phyloP scores from a whole-genome alignment of 306 rosid species.

The Pterocarpus santalinus region DNA sequence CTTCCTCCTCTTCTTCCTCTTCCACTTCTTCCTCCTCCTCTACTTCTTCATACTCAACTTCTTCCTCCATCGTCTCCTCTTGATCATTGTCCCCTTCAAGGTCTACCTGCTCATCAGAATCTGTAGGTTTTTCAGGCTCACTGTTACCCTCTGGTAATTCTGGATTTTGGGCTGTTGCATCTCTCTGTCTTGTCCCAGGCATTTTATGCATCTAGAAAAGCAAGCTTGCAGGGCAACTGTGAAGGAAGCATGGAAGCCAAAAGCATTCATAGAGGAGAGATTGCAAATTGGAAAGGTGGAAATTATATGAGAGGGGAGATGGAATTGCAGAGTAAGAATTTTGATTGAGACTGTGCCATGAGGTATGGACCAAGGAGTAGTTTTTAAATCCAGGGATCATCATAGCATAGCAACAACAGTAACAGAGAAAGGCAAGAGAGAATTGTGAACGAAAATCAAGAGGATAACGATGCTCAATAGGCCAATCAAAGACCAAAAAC shows the following conservation, averaged over 20 bases:
- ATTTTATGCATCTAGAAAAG: slow-evolving; percentile 72
- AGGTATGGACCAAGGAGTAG: slow-evolving; percentile 69
- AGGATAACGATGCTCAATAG: slow-evolving; percentile 65
- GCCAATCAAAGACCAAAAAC: slow-evolving; percentile 51
- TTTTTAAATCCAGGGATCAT: slow-evolving; percentile 62
- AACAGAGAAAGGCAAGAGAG: slow-evolving; percentile 68
- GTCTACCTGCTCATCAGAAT: slow-evolving; percentile 76
- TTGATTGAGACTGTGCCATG: slow-evolving; percentile 70
- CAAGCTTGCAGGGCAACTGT: slow-evolving; percentile 82
- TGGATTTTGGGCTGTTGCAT: slow-evolving; percentile 46
- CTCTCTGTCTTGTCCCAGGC: slow-evolving; percentile 60
- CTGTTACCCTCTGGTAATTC: slow-evolving; percentile 52
- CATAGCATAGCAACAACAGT: slow-evolving; percentile 55
- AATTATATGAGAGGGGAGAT: slow-evolving; percentile 73
- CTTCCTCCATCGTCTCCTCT: slow-evolving; percentile 71
- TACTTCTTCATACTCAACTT: slow-evolving; percentile 76
- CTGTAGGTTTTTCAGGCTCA: slow-evolving; percentile 61
- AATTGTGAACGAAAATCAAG: slow-evolving; percentile 66
- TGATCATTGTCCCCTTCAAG: slow-evolving; percentile 74
- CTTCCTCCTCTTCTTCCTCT: slow-evolving; percentile 60
- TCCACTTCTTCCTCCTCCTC: slow-evolving; percentile 76
- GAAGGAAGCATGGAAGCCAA: slow-evolving; percentile 78
- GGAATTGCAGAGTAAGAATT: slow-evolving; percentile 78
- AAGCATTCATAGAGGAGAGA: slow-evolving; percentile 78
- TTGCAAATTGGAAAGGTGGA: slow-evolving; percentile 78